phyloP scores from a whole-genome alignment of 2,329 filamentous ascomycete species.

The Dothideomycetes sp. region DNA sequence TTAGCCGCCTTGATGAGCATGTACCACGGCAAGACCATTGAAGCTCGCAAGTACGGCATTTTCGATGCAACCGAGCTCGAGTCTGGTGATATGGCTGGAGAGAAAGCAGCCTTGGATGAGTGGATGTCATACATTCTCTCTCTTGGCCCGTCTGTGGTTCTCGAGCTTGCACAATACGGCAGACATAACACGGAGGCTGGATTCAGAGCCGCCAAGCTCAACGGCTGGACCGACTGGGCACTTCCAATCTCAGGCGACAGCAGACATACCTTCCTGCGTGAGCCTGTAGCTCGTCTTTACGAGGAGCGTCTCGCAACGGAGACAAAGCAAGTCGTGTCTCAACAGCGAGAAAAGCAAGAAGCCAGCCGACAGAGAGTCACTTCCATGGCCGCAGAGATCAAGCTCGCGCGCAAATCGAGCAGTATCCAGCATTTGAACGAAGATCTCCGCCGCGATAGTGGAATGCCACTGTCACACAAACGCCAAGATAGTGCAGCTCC shows the following conservation, averaged over 20 bases:
- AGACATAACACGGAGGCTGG: constrained; percentile 27
- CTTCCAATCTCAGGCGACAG: constrained; percentile 34
- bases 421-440: constrained; percentile 23
- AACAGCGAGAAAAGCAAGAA: constrained; percentile 22
- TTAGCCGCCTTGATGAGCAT: constrained; percentile 44
- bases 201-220: constrained; percentile 41
- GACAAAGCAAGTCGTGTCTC: background rate
- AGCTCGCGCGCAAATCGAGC: constrained; percentile 23
- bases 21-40: constrained; percentile 41
- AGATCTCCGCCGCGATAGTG: too few species aligned
- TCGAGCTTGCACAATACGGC: constrained; percentile 36
- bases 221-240: constrained; percentile 48
- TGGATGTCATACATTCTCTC: constrained; percentile 52
- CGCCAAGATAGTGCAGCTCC: too few species aligned
- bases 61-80: constrained; percentile 38
- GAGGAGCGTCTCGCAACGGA: constrained; percentile 34
- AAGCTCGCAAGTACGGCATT: constrained; percentile 45
- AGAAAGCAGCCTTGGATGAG: constrained; percentile 47
- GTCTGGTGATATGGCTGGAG: constrained; percentile 38
- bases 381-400: constrained; percentile 31
- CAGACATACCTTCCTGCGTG: constrained; percentile 47
- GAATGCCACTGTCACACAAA: too few species aligned
- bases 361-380: constrained; percentile 32
- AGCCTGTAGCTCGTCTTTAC: constrained; percentile 49
- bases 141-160: constrained; percentile 44